A percentile compares a stretch with the other conserved stretches of the same genome.
phyloP scores from a whole-genome alignment of 495 filamentous ascomycete genomes.

The Neurospora cerealis region DNA sequence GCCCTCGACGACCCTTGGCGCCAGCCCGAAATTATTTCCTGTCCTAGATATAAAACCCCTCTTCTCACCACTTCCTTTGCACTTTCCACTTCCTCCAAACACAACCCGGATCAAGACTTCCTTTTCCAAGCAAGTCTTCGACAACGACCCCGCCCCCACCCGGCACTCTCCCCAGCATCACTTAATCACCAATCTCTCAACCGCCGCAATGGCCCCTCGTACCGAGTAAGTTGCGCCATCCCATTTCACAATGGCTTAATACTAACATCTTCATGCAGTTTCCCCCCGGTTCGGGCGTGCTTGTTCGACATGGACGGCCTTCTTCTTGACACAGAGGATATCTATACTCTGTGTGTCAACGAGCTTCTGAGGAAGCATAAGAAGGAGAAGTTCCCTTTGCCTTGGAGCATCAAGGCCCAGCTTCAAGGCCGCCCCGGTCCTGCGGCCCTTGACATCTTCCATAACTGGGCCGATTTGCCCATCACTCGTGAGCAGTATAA shows the following conservation, averaged over 20 bases:
- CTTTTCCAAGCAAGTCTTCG: not conserved
- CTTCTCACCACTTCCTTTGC: not conserved
- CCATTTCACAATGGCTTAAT: slow-evolving; percentile 5
- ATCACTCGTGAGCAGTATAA: slow-evolving; percentile 56
- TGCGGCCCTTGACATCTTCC: slow-evolving; percentile 43
- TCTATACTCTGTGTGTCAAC: slow-evolving; percentile 79
- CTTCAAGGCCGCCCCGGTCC: slow-evolving; percentile 84
- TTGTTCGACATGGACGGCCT: slow-evolving; percentile 99
- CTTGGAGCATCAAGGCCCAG: slow-evolving; percentile 91
- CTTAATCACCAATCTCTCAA: not conserved
- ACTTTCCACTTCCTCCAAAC: not conserved
- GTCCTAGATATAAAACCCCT: not conserved
- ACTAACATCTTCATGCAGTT: slow-evolving; percentile 28
- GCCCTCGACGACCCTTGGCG: not conserved
- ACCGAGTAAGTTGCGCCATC: slow-evolving; percentile 27
- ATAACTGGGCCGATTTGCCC: slow-evolving; percentile 79
- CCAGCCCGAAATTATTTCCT: not conserved
- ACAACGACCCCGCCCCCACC: not conserved
- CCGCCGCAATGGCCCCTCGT: slow-evolving; percentile 26
- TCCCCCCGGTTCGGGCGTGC: slow-evolving; percentile 77
- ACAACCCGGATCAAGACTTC: not conserved
- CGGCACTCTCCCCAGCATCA: not conserved
- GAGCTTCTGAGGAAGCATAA: slow-evolving; percentile 64
- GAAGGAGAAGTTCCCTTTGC: slow-evolving; percentile 65
- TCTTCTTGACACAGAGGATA: slow-evolving; percentile 86